Evolutionary conservation across 768 basidiomycete genomes (phyloP), one percentile per base, ranked within the genome.

Genomic region (Podaxis mareebaensis): DNA sequence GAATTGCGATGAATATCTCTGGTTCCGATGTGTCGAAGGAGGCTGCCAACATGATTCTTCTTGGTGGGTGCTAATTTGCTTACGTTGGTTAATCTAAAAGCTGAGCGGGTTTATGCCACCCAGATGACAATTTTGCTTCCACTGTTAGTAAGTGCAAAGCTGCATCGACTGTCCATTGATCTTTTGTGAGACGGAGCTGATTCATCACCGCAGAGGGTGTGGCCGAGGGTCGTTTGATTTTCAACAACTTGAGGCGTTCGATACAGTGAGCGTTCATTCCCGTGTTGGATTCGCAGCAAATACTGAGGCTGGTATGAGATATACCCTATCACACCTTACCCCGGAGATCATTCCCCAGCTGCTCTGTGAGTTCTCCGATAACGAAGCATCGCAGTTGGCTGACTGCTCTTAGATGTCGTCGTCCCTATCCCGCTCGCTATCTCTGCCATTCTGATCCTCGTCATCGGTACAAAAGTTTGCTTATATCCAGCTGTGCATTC

Each of bases 1-100:
- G 88, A 33, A 89, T 89, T 68, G 87, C 88, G 0, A 90, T 90
- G 88, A 89, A 89, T 67, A 85, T 89, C 40, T 88, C 87, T 26
- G 88, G 88, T 38, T 89, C 87, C 3, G 88, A 89, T 65, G 88
- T 89, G 11, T 88, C 87, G 1, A 89, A 90, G 68, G 88, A 89
- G 72, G 88, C 88, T 3, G 88, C 88, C 1, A 85, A 90, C 71
- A 89, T 90, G 87, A 87, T 90, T 67, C 76, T 90, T 13, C 79
- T 89, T 3, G 86, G 85, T 85, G 64, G 55, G 70, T 60, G 17
- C 12, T 30, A 30, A 33, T 33, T 1, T 17, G 20, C 36, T 46
- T 38, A 15, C 0, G n/a, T 20, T 28, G 11, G 17, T 49, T 58
- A 3, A 40, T 13, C 54, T 22, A 17, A 13, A 10, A 0, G 26